Evolutionary conservation across 2,329 filamentous ascomycete species (phyloP).

Genomic region (Xylariaceae sp.): DNA sequence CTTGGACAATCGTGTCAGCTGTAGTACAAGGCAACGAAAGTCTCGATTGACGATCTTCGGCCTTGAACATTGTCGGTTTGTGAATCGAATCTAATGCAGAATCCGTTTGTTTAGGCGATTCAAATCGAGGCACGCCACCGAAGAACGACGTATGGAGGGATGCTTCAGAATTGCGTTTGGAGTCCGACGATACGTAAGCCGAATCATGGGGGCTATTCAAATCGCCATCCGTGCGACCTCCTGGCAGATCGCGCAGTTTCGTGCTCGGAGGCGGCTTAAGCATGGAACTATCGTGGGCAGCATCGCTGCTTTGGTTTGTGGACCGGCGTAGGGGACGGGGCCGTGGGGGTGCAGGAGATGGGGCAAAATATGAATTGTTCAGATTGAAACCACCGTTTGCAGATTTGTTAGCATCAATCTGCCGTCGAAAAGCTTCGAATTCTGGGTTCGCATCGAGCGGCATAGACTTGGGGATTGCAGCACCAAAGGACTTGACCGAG

Average conservation of each 20-base stretch:
- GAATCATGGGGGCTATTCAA: slow-evolving; percentile 49
- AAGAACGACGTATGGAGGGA: slow-evolving; percentile 43
- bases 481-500: slow-evolving; percentile 67
- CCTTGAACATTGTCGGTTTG: slow-evolving; percentile 36
- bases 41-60: slow-evolving; percentile 52
- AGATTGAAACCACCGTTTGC: slow-evolving; percentile 47
- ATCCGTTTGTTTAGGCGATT: slow-evolving; percentile 42
- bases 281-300: slow-evolving; percentile 34
- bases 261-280: slow-evolving; percentile 19
- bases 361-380: slow-evolving; percentile 44
- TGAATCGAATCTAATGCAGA: slow-evolving; percentile 33
- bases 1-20: slow-evolving; percentile 38
- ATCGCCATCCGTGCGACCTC: slow-evolving; percentile 43
- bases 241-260: slow-evolving; percentile 19
- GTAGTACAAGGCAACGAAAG: slow-evolving; percentile 53
- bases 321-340: slow-evolving; percentile 47
- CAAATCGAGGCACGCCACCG: slow-evolving; percentile 43
- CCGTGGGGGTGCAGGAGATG: slow-evolving; percentile 33
- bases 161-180: slow-evolving; percentile 51
- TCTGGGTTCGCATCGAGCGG: slow-evolving; percentile 74
- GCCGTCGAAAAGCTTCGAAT: slow-evolving; percentile 75
- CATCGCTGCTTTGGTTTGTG: slow-evolving; percentile 45
- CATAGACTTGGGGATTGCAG: slow-evolving; percentile 65
- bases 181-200: slow-evolving; percentile 53
- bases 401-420: slow-evolving; percentile 62